Base-by-base conservation (phyloP, 805 yeast genomes). In the Wickerhamiella kazuoi region DNA sequence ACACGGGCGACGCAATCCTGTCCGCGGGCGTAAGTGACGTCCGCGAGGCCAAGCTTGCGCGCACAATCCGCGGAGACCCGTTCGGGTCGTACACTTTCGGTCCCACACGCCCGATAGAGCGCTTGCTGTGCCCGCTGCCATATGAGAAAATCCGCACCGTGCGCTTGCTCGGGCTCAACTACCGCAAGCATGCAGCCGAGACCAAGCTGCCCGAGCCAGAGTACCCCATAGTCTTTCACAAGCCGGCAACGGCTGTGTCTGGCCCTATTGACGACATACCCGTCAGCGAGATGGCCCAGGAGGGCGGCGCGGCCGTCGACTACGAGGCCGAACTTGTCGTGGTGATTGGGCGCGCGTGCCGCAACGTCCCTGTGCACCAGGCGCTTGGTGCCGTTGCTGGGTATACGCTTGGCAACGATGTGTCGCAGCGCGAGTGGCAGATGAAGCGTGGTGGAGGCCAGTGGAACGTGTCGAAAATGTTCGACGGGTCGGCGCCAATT, bases 391-490 rank as follows among this genome's bases (percentile, higher is more conserved):
- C 69, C 42, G 66, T 71, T 3, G 51, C 68, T 16, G 77, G 77
- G 7, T 71, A 68, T 51, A 50, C 71, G 2, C 64, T 64, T 17
- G 75, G 75, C 3, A 68, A 72, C 51, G 77, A 71, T 49, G 68
- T 71, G 8, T 67, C 73, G 11, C 72, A 69, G 46, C 57, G 76
- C 40, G 63, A 63, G n/a, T 70, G 75, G 76, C 76, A 72, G 49
- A 57, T 62, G 36, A 60, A 64, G 37, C 57, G 65, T 29, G 72
- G 73, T 26, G 72, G 74, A 3, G 60, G 71, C 16, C 76, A 71
- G 46, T 71, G 70, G 62, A 55, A 63, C 30, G 52, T 64, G 9
- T 71, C 72, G 9, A 71, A 71, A 53, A 63, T 64, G 64, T 69
- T 65, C 46, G 76, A 71, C 42, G 65, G 65, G 3, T 71, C 67